Percentiles rank a stretch among this genome's conserved stretches.
phyloP scores from a whole-genome alignment of 192 early-diverging fungal species.

The Coemansia sp. region DNA sequence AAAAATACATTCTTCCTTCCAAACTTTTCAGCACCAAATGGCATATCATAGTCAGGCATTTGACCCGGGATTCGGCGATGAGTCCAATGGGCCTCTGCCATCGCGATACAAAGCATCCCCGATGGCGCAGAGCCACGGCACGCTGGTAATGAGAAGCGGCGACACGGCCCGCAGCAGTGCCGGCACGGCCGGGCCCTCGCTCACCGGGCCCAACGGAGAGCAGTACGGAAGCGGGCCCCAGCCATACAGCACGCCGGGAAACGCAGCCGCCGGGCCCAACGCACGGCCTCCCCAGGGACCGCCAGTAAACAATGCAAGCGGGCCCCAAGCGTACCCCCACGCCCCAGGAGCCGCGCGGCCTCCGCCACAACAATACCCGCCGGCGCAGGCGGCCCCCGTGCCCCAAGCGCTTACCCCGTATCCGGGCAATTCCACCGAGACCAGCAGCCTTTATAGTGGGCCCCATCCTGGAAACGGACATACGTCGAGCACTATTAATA shows the following conservation, averaged over 20 bases:
- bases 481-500: conserved; percentile 3
- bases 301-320: conserved; percentile 7
- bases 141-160: neutral
- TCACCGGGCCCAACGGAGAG: neutral
- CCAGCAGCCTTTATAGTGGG: conserved; percentile 10
- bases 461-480: conserved; percentile 12
- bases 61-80: conserved; percentile 4
- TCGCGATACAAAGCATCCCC: conserved; percentile 11
- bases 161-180: conserved; percentile 6
- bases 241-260: conserved; percentile 9
- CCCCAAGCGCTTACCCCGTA: conserved; percentile 5
- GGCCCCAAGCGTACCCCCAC: conserved; percentile 3
- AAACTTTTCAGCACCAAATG: neutral
- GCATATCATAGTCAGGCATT: neutral
- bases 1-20: conserved; percentile 2
- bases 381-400: conserved; percentile 1
- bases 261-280: neutral
- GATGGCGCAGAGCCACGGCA: neutral
- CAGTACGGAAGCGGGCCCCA: conserved; percentile 10
- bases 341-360: neutral
- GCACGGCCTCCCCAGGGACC: conserved; percentile 5
- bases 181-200: neutral
- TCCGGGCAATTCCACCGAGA: conserved; percentile 4
- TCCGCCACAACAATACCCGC: neutral
- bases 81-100: conserved; percentile 18